Evolutionary conservation across 176 grass and related monocot genomes (phyloP).

Genomic region (Puya raimondii): DNA sequence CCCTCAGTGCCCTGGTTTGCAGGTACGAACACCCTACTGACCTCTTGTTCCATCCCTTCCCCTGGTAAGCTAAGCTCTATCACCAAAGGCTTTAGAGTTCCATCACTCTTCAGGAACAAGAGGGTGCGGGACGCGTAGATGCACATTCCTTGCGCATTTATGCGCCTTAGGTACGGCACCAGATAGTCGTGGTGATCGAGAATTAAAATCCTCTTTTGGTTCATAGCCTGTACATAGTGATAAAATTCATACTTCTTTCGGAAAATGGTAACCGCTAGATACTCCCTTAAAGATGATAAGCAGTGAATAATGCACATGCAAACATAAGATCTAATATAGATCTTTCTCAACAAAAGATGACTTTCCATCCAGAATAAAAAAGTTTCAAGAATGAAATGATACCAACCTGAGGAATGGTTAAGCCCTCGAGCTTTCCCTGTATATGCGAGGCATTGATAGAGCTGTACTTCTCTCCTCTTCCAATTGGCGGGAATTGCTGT

Average conservation of each 20-base stretch:
- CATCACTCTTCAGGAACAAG: constrained; percentile 56
- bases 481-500: constrained; percentile 57
- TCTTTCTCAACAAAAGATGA: not conserved
- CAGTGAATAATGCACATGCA: too few relatives aligned
- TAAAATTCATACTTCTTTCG: not conserved
- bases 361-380: too few relatives aligned
- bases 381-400: not conserved
- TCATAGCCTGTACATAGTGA: constrained; percentile 34
- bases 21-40: constrained; percentile 50
- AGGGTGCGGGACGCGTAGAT: constrained; percentile 86
- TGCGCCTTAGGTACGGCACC: constrained; percentile 67
- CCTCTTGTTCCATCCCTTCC: constrained; percentile 3
- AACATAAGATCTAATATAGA: not conserved
- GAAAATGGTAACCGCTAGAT: not conserved
- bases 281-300: too few relatives aligned
- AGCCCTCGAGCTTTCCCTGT: constrained; percentile 29
- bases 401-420: constrained; percentile 32
- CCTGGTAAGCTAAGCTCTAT: constrained; percentile 73
- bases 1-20: constrained; percentile 24
- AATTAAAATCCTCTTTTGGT: constrained; percentile 42
- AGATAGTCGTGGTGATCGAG: constrained; percentile 95
- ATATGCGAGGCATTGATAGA: constrained; percentile 33
- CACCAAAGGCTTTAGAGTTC: constrained; percentile 44
- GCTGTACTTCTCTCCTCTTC: constrained; percentile 43
- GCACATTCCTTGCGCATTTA: constrained; percentile 55